Conservation (phyloP, 768 basidiomycete genomes). For the Clathrus columnatus region DNA sequence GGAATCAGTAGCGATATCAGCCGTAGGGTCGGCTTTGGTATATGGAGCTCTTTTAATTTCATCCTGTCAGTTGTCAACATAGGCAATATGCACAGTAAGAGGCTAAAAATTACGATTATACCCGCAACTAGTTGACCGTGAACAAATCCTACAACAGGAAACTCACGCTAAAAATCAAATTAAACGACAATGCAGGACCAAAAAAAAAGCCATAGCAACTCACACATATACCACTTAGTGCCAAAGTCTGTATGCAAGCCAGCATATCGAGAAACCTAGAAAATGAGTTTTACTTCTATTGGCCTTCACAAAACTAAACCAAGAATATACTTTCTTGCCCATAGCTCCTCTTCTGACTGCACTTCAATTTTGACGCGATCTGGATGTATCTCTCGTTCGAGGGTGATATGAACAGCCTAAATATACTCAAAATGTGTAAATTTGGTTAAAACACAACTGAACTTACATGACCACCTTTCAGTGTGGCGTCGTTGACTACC, state of each 20-base stretch:
- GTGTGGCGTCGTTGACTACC: slow-evolving; percentile 41
- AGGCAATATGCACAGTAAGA: neutral
- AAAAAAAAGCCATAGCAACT: slow-evolving; percentile 9
- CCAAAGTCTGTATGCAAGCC: slow-evolving; percentile 47
- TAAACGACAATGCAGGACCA: neutral
- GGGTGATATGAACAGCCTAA: slow-evolving; percentile 64
- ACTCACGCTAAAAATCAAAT: slow-evolving; percentile 51
- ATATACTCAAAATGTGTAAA: neutral
- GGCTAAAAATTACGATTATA: slow-evolving; percentile 43
- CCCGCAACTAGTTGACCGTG: slow-evolving; percentile 59
- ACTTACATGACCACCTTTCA: slow-evolving; percentile 48
- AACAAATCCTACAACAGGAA: slow-evolving; percentile 75
- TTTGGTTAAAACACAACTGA: neutral
- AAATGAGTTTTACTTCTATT: neutral
- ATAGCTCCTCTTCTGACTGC: slow-evolving; percentile 54
- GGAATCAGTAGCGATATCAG: slow-evolving; percentile 16
- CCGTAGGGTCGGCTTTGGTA: slow-evolving; percentile 18
- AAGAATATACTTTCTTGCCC: slow-evolving; percentile 58
- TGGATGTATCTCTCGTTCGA: slow-evolving; percentile 65
- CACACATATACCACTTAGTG: slow-evolving; percentile 43
- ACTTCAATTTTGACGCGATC: slow-evolving; percentile 45
- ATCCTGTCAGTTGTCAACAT: slow-evolving; percentile 31
- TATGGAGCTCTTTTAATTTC: slow-evolving; percentile 31
- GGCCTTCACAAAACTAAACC: too few relatives aligned
- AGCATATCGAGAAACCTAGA: slow-evolving; percentile 68